Conservation (phyloP, 768 basidiomycete genomes). For the Amanita pallidorosea region DNA sequence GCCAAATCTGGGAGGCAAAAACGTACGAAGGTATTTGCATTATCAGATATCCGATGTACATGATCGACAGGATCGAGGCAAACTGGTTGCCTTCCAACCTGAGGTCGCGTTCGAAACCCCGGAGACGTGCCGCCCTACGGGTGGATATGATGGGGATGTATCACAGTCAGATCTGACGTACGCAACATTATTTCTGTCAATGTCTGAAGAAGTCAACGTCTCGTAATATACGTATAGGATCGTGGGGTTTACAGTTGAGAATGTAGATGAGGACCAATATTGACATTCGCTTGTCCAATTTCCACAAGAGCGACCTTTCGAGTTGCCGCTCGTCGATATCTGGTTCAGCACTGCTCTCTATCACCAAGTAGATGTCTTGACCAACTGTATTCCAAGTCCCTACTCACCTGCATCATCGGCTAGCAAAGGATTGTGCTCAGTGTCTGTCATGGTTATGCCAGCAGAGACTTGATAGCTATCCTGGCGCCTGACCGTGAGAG, state of each 20-base stretch:
- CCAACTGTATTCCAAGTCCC: not conserved
- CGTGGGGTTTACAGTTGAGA: slow-evolving; percentile 24
- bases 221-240: slow-evolving; percentile 7
- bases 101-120: slow-evolving; percentile 56
- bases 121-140: slow-evolving; percentile 48
- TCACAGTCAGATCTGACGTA: slow-evolving; percentile 12
- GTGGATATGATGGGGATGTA: not conserved
- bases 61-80: slow-evolving; percentile 45
- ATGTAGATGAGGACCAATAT: slow-evolving; percentile 38
- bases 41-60: slow-evolving; percentile 58
- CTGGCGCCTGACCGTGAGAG: not conserved
- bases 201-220: slow-evolving; percentile 20
- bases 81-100: slow-evolving; percentile 49
- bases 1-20: not conserved
- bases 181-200: slow-evolving; percentile 66
- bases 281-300: slow-evolving; percentile 40
- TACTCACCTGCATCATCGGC: not conserved
- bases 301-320: slow-evolving; percentile 30
- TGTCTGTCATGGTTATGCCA: slow-evolving; percentile 1
- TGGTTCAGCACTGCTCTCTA: not conserved
- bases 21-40: slow-evolving; percentile 68
- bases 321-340: slow-evolving; percentile 18
- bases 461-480: not conserved
- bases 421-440: not conserved
- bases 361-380: too few relatives aligned